Base-by-base conservation (phyloP, 2,329 filamentous ascomycete genomes). In the Calonectria pseudoturangicola region DNA sequence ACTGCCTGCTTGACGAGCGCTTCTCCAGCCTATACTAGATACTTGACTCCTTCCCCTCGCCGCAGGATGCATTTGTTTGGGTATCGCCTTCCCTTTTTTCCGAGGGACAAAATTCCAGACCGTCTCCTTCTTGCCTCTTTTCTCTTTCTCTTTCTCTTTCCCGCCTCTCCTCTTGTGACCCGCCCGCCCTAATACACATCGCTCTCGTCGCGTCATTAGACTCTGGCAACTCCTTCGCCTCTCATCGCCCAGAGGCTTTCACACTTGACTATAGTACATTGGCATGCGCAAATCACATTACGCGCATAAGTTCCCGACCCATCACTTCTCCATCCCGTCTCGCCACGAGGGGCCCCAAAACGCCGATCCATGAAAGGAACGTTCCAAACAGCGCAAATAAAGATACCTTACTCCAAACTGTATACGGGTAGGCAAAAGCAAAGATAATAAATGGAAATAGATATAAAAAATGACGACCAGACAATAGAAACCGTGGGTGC, bases 41-140 rank as follows among this genome's bases (percentile, higher is more conserved):
- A 66, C 43, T 60, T 60, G 58, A 67, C 67, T 43, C 66, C 56
- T 33, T 33, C 39, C 58, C 54, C 71, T 73, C 66, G 65, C 54
- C 62, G 65, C 73, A 74, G 68, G 67, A 68, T 68, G 68, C 54
- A 66, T 72, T 64, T 73, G 51, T 68, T 77, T 76, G 75, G 78
- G 78, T 79, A 79, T 79, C 78, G 78, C 74, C 78, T 78, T 73
- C 76, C 79, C 76, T 77, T 75, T 63, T 73, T 64, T 30, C 71
- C 30, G 74, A 78, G 77, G 75, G 72, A 72, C 48, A 72, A 73
- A 74, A 63, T 65, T 50, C 67, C 67, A 72, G 25, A 54, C 28
- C n/a, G 68, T 65, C 47, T 64, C 69, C 30, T 33, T 33, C 30
- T 33, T 33, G 21, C 30, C 9, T 33, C 47, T 66, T 68, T 72